These are phyloP conservation scores for Coniophora puteana DNA, from an alignment of 1,284 basidiomycete genomes.

Conservation along the genomic window DNA sequence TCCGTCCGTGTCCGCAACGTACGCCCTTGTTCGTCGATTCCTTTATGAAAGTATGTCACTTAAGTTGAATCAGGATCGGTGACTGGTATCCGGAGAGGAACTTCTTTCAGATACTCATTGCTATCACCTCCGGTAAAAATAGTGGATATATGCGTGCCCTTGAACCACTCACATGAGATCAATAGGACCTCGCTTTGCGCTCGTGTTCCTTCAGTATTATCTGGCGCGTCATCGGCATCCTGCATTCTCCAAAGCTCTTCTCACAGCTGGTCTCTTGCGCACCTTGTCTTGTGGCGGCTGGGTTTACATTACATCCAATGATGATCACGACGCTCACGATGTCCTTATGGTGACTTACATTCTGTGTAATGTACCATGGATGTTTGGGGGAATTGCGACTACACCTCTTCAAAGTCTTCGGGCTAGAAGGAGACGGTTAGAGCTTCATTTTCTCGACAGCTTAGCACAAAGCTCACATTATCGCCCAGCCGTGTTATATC, in stretches of 20 bases:
- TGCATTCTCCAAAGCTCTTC: constrained; percentile 51
- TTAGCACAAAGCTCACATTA: constrained; percentile 6
- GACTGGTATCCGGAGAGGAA: constrained; percentile 92
- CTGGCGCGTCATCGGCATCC: constrained; percentile 45
- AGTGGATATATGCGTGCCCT: not conserved
- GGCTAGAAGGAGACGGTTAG: constrained; percentile 51
- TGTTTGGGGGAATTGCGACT: constrained; percentile 66
- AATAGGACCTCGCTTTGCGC: constrained; percentile 78
- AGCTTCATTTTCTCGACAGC: constrained; percentile 9
- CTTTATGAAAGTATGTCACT: constrained; percentile 1
- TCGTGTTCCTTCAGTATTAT: constrained; percentile 75
- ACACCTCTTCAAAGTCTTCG: constrained; percentile 40
- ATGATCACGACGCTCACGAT: constrained; percentile 84
- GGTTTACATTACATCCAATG: constrained; percentile 87
- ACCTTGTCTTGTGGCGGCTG: constrained; percentile 89
- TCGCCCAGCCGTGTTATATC: constrained; percentile 48
- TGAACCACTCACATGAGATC: constrained; percentile 8
- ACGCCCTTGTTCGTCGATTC: constrained; percentile 27
- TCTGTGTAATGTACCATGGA: constrained; percentile 83
- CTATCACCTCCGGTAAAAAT: constrained; percentile 68
- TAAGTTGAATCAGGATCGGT: constrained; percentile 57
- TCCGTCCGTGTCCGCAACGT: constrained; percentile 92
- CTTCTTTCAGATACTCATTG: constrained; percentile 89
- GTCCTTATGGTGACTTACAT: constrained; percentile 87
- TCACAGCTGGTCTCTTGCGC: constrained; percentile 66